These are phyloP conservation scores for Alternaria panax DNA, from an alignment of 2,329 filamentous ascomycete species.

Conservation along the genomic window DNA sequence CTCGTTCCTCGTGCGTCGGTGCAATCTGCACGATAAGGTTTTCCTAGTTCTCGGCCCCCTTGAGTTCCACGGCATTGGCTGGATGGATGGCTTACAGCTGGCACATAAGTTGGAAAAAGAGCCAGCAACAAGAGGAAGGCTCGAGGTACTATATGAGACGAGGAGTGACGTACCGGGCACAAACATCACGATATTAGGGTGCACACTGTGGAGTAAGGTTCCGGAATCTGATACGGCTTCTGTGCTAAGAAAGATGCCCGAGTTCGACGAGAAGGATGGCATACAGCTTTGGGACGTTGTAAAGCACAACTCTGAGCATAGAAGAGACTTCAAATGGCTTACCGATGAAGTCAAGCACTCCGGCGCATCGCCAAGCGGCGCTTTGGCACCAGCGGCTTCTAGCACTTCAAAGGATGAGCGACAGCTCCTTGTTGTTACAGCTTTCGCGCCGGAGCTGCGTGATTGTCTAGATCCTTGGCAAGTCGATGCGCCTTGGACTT, in stretches of 20 bases:
- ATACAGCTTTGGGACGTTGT: conserved; percentile 62
- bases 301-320: conserved; percentile 59
- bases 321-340: conserved; percentile 61
- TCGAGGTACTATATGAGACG: conserved; percentile 57
- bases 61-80: conserved; percentile 37
- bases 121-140: conserved; percentile 37
- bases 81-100: conserved; percentile 35
- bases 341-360: conserved; percentile 45
- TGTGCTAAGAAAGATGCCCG: conserved; percentile 58
- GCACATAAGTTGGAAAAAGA: conserved; percentile 40
- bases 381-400: conserved; percentile 8
- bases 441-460: conserved; percentile 63
- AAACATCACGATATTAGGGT: conserved; percentile 62
- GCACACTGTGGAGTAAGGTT: conserved; percentile 65
- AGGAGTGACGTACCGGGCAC: conserved; percentile 53
- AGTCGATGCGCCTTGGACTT: conserved; percentile 55
- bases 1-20: conserved; percentile 39
- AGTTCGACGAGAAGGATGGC: conserved; percentile 56
- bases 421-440: conserved; percentile 61
- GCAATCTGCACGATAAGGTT: conserved; percentile 40
- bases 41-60: conserved; percentile 39
- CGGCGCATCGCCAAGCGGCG: conserved; percentile 14
- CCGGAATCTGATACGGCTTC: conserved; percentile 48
- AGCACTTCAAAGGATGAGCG: conserved; percentile 7
- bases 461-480: conserved; percentile 61